Evolutionary conservation across 2,329 filamentous ascomycete genomes (phyloP).

Genomic region (Botrytis fragariae): DNA sequence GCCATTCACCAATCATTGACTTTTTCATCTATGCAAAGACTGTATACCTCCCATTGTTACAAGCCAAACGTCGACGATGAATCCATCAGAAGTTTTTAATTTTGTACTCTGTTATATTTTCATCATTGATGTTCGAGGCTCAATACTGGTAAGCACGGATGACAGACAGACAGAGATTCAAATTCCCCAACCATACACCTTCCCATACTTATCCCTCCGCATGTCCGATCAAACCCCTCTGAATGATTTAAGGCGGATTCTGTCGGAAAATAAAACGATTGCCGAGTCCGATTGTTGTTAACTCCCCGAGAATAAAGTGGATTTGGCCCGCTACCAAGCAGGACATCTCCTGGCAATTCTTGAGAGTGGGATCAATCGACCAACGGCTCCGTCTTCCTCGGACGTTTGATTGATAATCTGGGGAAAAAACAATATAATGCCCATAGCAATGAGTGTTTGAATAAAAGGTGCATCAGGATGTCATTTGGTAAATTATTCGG

Average conservation of each 20-base stretch:
- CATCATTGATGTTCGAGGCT: background rate
- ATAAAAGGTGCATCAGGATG: background rate
- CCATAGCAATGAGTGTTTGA: background rate
- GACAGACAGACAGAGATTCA: background rate
- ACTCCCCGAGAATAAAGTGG: background rate
- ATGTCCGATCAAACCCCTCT: background rate
- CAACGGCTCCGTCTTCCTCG: too few species aligned
- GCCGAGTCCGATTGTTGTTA: background rate
- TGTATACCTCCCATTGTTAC: background rate
- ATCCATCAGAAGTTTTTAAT: background rate
- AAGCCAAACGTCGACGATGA: background rate
- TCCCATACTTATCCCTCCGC: background rate
- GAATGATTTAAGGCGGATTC: background rate
- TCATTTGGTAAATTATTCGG: background rate
- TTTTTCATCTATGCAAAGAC: background rate
- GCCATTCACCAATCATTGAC: background rate
- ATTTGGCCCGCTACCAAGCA: background rate
- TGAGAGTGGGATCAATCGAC: background rate
- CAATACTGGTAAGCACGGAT: too few species aligned
- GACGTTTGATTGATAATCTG: background rate
- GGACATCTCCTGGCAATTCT: background rate
- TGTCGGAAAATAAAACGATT: background rate
- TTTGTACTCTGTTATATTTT: background rate
- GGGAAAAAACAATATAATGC: background rate
- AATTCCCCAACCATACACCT: too few species aligned